Percentiles rank a stretch among this genome's conserved stretches.
Conservation (phyloP, 495 filamentous ascomycete genomes). For the Aspergillus diversus region DNA sequence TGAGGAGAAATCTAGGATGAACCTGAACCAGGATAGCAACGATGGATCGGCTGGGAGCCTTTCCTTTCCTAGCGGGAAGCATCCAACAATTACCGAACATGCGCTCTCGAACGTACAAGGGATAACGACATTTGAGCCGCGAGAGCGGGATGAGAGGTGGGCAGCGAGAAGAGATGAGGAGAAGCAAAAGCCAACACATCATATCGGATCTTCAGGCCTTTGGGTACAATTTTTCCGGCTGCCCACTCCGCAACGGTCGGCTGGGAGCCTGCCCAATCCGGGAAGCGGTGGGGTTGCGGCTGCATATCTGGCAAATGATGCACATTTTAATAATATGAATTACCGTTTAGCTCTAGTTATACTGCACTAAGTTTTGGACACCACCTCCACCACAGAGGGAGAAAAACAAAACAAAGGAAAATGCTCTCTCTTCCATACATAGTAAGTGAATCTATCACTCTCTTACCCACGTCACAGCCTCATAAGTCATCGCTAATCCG, state of each 20-base stretch:
- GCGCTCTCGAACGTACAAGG: not conserved
- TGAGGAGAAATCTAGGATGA: not conserved
- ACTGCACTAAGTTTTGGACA: too few relatives aligned
- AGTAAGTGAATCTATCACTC: not conserved
- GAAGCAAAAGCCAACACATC: conserved; percentile 1
- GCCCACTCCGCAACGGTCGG: not conserved
- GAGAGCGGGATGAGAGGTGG: not conserved
- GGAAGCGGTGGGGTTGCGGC: not conserved
- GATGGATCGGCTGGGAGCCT: conserved; percentile 9
- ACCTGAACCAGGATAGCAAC: not conserved
- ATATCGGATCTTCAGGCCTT: not conserved
- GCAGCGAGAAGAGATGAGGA: not conserved
- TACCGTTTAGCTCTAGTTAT: too few relatives aligned
- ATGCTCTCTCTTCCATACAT: not conserved
- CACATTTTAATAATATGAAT: too few relatives aligned
- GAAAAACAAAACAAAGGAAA: too few relatives aligned
- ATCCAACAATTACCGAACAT: conserved; percentile 4
- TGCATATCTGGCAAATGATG: not conserved
- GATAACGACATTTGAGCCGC: not conserved
- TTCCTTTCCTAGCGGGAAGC: not conserved
- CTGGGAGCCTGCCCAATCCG: not conserved
- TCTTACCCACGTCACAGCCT: too few relatives aligned
- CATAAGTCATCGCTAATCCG: too few relatives aligned
- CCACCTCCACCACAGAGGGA: too few relatives aligned
- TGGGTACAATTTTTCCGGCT: not conserved